Evolutionary conservation across 371 early-diverging fungal species (phyloP), one percentile per base, ranked within the genome.

Genomic region (Fennellomyces sp.): DNA sequence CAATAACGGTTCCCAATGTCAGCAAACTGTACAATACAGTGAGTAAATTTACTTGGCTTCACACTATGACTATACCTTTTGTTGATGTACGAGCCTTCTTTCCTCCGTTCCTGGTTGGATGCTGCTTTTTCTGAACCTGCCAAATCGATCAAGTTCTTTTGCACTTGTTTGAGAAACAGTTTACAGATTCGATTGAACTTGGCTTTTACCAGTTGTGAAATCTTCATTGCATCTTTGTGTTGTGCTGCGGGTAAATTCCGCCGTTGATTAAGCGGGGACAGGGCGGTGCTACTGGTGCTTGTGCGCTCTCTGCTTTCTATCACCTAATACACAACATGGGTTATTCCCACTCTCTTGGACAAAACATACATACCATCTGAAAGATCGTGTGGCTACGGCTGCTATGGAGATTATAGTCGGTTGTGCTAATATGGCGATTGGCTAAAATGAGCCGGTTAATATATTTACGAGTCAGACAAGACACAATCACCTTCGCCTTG

Each of bases 331-430:
- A 29, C 8, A 33, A 4, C 2, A n/a, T n/a, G 12, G 5, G 2
- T 35, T 50, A 17, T 3, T 13, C 7, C 13, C 23, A 15, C 26
- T 28, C 7, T 11, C 27, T 31, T 5, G 21, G 15, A 30, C 0
- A n/a, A 0, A 31, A 12, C 6, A 28, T 28, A 28, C 21, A 70
- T 42, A 93, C 89, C 66, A 97, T 86, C 50, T 94, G 91, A 58
- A 97, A 90, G 19, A 98, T 88, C 1, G 97, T 93, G 70, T 98
- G 98, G 6, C 92, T 89, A 60, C 97, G 88, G 52, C 92, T 92
- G 58, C 91, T 91, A 31, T 88, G 85, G 54, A 84, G 83, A 72
- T 97, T 95, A 76, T 90, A 95, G 67, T 94, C 90, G 13, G 93
- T 97, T 6, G 86, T 79, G 6, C 91, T 87, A 39, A 91, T 79